Base-by-base conservation (phyloP, 352 stramenopile genomes). In the Globisporangium mamillatum region DNA sequence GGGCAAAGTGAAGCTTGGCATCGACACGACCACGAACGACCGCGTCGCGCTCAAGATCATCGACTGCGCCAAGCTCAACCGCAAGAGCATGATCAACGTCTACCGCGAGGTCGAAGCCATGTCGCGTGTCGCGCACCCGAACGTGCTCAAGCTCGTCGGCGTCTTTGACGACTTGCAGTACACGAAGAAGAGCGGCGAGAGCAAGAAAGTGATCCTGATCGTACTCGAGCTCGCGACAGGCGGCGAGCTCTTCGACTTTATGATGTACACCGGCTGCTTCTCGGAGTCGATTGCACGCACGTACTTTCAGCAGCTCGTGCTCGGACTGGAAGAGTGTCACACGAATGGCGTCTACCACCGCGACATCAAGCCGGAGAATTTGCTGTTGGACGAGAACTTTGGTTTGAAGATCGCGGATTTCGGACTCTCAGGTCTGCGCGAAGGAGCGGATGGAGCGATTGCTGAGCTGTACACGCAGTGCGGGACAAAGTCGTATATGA, bases 321-420 rank as follows among this genome's bases (percentile, higher is more conserved):
- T 73, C 12, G 91, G 89, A 0, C 76, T 97, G 27, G 85, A 93
- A 58, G 80, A 81, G 54, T 97, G 88, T 72, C 91, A 97, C 72
- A 67, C 61, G 20, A 87, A 85, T 60, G 86, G 88, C 54, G 87
- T 97, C n/a, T 94, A 91, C 73, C 91, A 97, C 59, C 89, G 93
- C 60, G 94, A 98, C 69, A 94, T 98, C 66, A 98, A 98, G 76
- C 94, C 93, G 4, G 94, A 98, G 69, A 98, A 98, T 69, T 68
- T 98, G 55, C 74, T 98, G 16, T 67, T 98, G 36, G 90, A 97
- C 73, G 79, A 89, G 20, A 79, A 84, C 36, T 93, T 92, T 63
- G 59, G 74, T 9, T 72, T 98, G 68, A 98, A 98, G 70, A 90
- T 99, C 27, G 95, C 92, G 5, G 96, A 99, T 64, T 99, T 99